Evolutionary conservation across 768 basidiomycete species (phyloP).

Genomic region (Melanogaster broomeanus): DNA sequence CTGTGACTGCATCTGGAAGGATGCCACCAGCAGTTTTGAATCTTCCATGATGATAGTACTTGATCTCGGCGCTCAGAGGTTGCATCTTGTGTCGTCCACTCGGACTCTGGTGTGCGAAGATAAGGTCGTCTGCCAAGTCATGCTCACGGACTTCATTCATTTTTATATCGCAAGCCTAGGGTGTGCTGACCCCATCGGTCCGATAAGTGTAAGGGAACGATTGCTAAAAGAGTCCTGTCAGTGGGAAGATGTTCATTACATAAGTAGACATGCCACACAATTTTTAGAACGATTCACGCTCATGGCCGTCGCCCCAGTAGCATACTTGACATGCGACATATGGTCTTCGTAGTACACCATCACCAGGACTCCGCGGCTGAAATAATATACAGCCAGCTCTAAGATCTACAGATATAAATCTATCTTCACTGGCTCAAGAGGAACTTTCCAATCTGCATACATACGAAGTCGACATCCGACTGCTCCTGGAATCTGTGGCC

Average conservation of each 20-base stretch:
- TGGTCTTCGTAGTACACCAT: background rate
- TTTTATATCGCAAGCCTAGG: conserved; percentile 5
- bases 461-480: conserved; percentile 10
- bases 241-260: background rate
- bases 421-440: conserved; percentile 3
- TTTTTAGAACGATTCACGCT: background rate
- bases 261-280: background rate
- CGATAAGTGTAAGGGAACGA: background rate
- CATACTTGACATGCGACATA: background rate
- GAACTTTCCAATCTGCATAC: conserved; percentile 11
- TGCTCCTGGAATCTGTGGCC: conserved; percentile 14
- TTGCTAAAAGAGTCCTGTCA: background rate
- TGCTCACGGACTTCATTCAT: background rate
- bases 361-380: background rate
- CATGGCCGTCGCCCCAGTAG: background rate
- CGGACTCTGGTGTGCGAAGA: background rate
- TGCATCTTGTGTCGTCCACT: conserved; percentile 6
- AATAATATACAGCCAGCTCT: background rate
- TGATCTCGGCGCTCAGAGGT: conserved; percentile 28
- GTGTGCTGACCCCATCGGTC: background rate
- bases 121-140: background rate
- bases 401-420: background rate
- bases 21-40: conserved; percentile 52
- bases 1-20: conserved; percentile 57
- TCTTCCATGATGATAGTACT: conserved; percentile 58